Percentiles rank a stretch among this genome's conserved stretches.
These are phyloP conservation scores for Actinomortierella wolfii DNA, from an alignment of 371 early-diverging fungal species.

Conservation along the genomic window DNA sequence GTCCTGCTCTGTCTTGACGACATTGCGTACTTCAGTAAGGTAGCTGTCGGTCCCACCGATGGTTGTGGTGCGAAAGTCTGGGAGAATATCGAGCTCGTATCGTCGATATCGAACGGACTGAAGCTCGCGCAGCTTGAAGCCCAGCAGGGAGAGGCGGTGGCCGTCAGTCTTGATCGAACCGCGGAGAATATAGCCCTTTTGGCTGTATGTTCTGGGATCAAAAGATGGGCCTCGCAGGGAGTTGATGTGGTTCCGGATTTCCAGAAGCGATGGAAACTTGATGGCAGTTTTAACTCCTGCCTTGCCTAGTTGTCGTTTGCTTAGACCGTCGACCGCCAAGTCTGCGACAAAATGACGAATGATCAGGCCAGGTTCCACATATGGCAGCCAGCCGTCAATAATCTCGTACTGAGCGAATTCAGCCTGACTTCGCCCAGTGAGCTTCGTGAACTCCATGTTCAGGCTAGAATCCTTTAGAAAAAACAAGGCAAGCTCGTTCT, in stretches of 20 bases:
- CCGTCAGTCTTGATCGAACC: slow-evolving; percentile 21
- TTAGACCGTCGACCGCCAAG: no score
- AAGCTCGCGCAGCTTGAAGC: slow-evolving; percentile 17
- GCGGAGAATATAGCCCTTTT: slow-evolving; percentile 14
- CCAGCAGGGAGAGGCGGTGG: slow-evolving; percentile 8
- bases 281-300: no score
- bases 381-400: no score
- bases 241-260: slow-evolving; percentile 9
- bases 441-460: slow-evolving; percentile 7
- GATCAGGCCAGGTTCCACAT: no score
- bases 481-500: slow-evolving; percentile 9
- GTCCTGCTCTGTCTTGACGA: slow-evolving; percentile 7
- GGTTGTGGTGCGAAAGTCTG: slow-evolving; percentile 11
- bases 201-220: slow-evolving; percentile 1
- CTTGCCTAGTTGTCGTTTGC: no score
- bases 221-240: slow-evolving; percentile 2
- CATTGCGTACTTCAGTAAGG: slow-evolving; percentile 14
- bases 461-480: slow-evolving; percentile 3
- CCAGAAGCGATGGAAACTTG: neutral
- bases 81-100: slow-evolving; percentile 6
- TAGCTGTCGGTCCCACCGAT: slow-evolving; percentile 7
- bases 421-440: neutral
- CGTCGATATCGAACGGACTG: slow-evolving; percentile 10
- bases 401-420: no score
- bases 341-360: no score